A percentile compares a stretch with the other conserved stretches of the same genome.
These are phyloP conservation scores for Fusarium poae DNA, from an alignment of 2,329 filamentous ascomycete genomes.

Conservation along the genomic window DNA sequence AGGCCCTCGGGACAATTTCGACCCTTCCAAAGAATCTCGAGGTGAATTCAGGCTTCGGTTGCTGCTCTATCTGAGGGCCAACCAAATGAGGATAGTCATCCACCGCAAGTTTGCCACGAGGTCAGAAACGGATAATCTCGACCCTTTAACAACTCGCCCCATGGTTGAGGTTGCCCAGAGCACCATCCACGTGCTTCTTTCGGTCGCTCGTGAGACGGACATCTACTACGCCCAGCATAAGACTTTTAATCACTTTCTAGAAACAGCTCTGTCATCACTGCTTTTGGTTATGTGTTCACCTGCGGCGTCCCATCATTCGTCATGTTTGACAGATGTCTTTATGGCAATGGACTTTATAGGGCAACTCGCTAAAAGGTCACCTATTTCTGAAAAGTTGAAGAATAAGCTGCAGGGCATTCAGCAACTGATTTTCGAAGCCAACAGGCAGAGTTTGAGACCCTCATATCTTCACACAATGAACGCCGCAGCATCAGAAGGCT, in stretches of 20 bases:
- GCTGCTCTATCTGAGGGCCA: background rate
- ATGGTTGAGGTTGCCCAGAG: background rate
- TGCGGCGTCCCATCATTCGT: background rate
- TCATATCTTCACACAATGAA: background rate
- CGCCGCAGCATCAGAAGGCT: background rate
- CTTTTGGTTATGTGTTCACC: background rate
- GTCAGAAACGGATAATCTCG: background rate
- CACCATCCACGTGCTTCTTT: background rate
- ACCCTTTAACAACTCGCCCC: background rate
- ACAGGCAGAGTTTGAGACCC: background rate
- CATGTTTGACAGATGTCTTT: background rate
- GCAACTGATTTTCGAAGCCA: background rate
- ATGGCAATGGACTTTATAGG: background rate
- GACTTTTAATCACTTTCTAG: background rate
- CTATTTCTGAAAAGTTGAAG: background rate
- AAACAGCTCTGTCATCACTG: background rate
- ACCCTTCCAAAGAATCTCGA: background rate
- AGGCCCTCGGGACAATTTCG: background rate
- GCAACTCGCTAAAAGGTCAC: background rate
- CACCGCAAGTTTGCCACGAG: background rate
- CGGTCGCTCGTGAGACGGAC: background rate
- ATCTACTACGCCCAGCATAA: background rate
- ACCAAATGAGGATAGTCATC: background rate
- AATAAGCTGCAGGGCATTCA: background rate
- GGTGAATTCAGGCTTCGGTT: background rate